phyloP scores from a whole-genome alignment of 2,329 filamentous ascomycete genomes.

The Neofusicoccum cordaticola region DNA sequence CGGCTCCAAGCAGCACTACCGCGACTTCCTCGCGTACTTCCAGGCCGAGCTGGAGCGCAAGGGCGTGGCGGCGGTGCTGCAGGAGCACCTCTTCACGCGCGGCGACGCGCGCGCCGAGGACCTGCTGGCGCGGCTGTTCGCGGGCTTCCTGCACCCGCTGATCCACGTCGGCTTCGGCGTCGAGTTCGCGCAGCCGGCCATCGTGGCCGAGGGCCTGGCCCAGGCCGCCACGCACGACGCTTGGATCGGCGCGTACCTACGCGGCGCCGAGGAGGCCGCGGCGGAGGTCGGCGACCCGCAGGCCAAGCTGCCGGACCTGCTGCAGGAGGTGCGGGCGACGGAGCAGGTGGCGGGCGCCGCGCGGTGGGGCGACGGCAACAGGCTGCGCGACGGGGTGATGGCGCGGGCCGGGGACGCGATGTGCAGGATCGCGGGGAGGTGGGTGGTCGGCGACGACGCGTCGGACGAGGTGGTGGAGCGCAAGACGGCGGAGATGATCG shows the following conservation, averaged over 20 bases:
- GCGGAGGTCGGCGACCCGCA: conserved; percentile 21
- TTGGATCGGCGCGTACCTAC: conserved; percentile 56
- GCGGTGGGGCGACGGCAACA: conserved; percentile 56
- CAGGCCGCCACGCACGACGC: conserved; percentile 68
- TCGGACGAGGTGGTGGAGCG: conserved; percentile 54
- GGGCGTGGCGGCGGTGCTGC: conserved; percentile 61
- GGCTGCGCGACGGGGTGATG: conserved; percentile 68
- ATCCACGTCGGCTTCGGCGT: conserved; percentile 84
- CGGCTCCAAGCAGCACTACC: conserved; percentile 64
- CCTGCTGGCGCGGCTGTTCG: conserved; percentile 66
- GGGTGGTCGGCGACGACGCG: conserved; percentile 37
- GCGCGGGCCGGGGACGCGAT: conserved; percentile 62
- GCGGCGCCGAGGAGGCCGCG: conserved; percentile 51
- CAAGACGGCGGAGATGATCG: conserved; percentile 67
- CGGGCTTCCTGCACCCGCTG: conserved; percentile 71
- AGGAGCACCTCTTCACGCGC: conserved; percentile 66
- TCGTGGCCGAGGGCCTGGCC: conserved; percentile 76
- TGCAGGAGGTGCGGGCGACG: conserved; percentile 58
- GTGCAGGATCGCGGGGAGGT: conserved; percentile 59
- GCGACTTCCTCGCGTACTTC: conserved; percentile 75
- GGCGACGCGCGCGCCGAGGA: conserved; percentile 64
- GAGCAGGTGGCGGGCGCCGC: conserved; percentile 56
- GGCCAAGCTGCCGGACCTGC: conserved; percentile 55
- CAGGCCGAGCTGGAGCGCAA: conserved; percentile 65
- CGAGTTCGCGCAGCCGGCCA: conserved; percentile 77